These are phyloP conservation scores for Exophiala spinifera DNA, from an alignment of 2,329 filamentous ascomycete genomes.

Conservation along the genomic window DNA sequence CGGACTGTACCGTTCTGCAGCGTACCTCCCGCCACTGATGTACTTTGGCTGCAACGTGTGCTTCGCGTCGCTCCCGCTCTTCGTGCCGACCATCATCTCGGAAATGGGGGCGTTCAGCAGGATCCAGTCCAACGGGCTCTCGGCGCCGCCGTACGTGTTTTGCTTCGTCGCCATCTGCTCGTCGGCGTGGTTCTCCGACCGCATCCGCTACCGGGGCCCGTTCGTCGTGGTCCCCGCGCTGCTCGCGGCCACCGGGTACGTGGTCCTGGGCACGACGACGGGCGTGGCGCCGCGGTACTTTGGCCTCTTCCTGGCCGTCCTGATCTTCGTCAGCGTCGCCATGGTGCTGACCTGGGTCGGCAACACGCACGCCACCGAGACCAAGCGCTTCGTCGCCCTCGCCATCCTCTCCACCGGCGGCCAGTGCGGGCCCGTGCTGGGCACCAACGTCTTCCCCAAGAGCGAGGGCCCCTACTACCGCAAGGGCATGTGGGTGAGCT, in stretches of 20 bases:
- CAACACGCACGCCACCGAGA: conserved; percentile 33
- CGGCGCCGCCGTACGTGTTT: conserved; percentile 69
- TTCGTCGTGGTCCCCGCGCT: conserved; percentile 57
- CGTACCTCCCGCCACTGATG: conserved; percentile 49
- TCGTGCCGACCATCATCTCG: conserved; percentile 60
- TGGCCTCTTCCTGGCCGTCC: conserved; percentile 55
- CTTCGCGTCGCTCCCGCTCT: conserved; percentile 64
- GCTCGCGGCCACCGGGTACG: conserved; percentile 61
- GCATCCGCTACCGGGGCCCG: conserved; percentile 60
- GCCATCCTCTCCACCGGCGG: conserved; percentile 76
- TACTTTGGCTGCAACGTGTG: conserved; percentile 64
- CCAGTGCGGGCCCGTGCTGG: conserved; percentile 72
- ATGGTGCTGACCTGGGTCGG: conserved; percentile 69
- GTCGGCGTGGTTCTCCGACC: conserved; percentile 63
- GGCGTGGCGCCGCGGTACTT: conserved; percentile 51
- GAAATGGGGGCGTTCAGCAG: conserved; percentile 64
- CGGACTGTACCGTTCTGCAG: conserved; percentile 6
- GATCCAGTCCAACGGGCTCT: conserved; percentile 67
- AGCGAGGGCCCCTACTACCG: conserved; percentile 36
- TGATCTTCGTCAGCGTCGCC: conserved; percentile 65
- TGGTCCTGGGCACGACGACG: conserved; percentile 59
- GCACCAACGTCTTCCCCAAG: conserved; percentile 50
- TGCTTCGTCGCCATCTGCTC: conserved; percentile 62
- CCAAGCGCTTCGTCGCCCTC: conserved; percentile 21
- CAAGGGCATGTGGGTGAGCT: conserved; percentile 39